Base-by-base conservation (phyloP, 176 grass and related monocot species). In the Alopecurus myosuroides region DNA sequence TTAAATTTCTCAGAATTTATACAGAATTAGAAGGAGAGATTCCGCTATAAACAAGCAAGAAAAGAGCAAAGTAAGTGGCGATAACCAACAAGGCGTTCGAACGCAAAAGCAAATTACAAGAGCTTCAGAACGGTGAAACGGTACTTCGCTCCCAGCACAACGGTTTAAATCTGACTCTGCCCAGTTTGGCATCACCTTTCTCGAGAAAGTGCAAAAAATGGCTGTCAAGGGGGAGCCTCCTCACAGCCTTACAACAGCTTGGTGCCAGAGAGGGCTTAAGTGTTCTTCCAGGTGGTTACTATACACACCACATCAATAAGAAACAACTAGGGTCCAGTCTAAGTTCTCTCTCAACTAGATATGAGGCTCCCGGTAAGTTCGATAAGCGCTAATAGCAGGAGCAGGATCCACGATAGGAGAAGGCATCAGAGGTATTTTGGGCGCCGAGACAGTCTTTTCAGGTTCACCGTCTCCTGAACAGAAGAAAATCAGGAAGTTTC, bases 381-480 rank as follows among this genome's bases (percentile, higher is more conserved):
- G 4, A 48, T 29, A 70, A 34, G 77, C 10, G 11, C 74, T 22
- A 8, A 42, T 3, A 58, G 68, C 18, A 34, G n/a, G 29, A 41
- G 20, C 50, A 10, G 30, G n/a, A 75, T 60, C 17, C 61, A 20
- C 6, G n/a, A 17, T 11, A 41, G 60, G 40, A 34, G 12, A 44
- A 49, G 41, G 50, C 85, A 77, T 90, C 75, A 87, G 12, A 40
- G 13, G 77, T 92, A 90, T 65, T 81, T 73, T 18, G 88, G 93
- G 4, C 90, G 86, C 65, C 93, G 71, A 44, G 83, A 92, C 48
- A 95, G 60, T 82, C 88, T 95, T 84, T 81, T 80, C 48, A 90
- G 74, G 77, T 84, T 87, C 72, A 95, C 90, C 56, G 50, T 82
- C 83, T 95, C 93, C 93, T 95, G 73, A 5, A 51, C 85, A 33